phyloP scores from a whole-genome alignment of 164 flowering plant genomes.

The Nelumbo lutea region DNA sequence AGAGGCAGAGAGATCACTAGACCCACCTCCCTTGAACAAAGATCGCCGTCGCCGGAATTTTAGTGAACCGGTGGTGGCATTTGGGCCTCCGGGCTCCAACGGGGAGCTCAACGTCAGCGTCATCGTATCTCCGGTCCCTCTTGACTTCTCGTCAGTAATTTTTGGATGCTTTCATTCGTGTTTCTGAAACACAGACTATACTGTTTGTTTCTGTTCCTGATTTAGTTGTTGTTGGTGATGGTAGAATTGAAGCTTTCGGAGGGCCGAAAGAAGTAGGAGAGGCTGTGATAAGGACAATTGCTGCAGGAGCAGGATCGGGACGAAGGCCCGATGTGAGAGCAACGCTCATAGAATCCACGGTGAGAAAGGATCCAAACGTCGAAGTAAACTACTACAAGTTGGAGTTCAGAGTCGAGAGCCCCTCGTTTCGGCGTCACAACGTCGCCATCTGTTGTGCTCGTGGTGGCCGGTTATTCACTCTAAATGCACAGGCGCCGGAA shows the following conservation, averaged over 20 bases:
- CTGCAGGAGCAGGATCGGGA: constrained; percentile 31
- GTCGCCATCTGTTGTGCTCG: constrained; percentile 69
- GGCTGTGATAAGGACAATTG: constrained; percentile 50
- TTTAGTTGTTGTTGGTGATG: not conserved
- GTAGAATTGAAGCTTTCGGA: constrained; percentile 88
- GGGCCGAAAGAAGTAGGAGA: constrained; percentile 86
- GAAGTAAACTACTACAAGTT: constrained; percentile 64
- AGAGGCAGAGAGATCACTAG: constrained; percentile 63
- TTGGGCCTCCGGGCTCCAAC: constrained; percentile 84
- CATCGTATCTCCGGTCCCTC: constrained; percentile 74
- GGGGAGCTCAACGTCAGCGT: constrained; percentile 98
- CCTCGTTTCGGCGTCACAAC: constrained; percentile 71
- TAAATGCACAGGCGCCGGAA: constrained; percentile 89
- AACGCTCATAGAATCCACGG: constrained; percentile 41
- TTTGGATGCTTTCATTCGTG: not conserved
- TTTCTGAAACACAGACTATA: not conserved
- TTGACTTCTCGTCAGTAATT: constrained; percentile 67
- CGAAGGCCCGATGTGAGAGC: constrained; percentile 52
- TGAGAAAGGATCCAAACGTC: constrained; percentile 45
- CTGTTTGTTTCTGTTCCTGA: not conserved
- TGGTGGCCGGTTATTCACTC: constrained; percentile 53
- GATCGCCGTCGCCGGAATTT: constrained; percentile 31
- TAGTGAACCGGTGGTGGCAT: constrained; percentile 76
- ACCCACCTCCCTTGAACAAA: constrained; percentile 54
- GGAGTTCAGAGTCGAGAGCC: constrained; percentile 78